Base-by-base conservation (phyloP, 768 basidiomycete genomes). In the Termitomyces eurrhizus region DNA sequence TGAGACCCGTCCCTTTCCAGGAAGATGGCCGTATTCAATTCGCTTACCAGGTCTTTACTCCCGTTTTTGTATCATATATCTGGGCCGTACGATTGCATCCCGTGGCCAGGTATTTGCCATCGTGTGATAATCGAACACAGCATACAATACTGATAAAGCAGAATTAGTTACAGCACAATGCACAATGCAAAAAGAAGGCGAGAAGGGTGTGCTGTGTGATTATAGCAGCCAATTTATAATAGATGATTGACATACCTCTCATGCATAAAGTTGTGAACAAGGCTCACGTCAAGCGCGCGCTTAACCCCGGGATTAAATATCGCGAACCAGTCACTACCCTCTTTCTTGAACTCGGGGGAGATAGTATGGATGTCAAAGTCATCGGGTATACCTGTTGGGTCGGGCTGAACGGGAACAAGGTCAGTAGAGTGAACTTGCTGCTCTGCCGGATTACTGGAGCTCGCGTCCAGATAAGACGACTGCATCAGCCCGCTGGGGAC, bases 71-170 rank as follows among this genome's bases (percentile, higher is more conserved):
- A 72, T 98, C 94, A 70, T 92, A 98, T 60, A 99, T 94, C 72
- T 97, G 96, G 24, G 95, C 94, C 0, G 92, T 92, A 45, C 93
- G 83, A 75, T 98, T 98, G 76, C 95, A 98, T 13, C 95, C 96
- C 12, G 95, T 97, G 32, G 95, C 96, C 48, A 98, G 82, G 67
- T 80, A 92, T 72, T 91, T 93, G 18, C 96, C 96, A 69, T 98
- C 95, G 24, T 89, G 86, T 16, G 94, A 96, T 74, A 98, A 97
- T 57, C 90, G 85, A 8, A 98, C 95, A 70, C 95, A 98, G 72
- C 96, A 98, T 3, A 83, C 82, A 9, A 82, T 80, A 66, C 82
- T 82, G 37, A 35, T 33, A 32, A 39, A 37, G 52, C n/a, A 29
- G 24, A 41, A 45, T 62, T 44, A 59, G 35, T 58, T 26, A 41